phyloP scores from a whole-genome alignment of 73 alveolate genomes.

The Symbiodinium pilosum region DNA sequence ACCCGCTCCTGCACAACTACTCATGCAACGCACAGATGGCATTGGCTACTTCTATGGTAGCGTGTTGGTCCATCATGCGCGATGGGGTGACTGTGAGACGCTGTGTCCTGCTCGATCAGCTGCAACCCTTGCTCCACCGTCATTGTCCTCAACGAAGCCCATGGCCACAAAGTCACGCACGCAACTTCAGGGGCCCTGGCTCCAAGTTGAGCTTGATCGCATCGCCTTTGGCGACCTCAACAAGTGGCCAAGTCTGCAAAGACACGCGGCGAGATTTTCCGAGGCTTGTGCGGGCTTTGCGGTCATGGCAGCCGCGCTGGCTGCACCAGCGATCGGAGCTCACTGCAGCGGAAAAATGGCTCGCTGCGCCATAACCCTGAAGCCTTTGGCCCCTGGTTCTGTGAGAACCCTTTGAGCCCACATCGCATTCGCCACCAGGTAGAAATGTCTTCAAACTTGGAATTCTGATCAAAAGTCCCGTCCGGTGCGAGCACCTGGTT shows the following conservation, averaged over 20 bases:
- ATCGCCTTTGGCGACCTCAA: constrained; percentile 67
- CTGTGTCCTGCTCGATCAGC: not conserved
- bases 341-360: not conserved
- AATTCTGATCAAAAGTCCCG: too few relatives aligned
- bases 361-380: constrained; percentile 18
- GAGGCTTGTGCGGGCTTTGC: not conserved
- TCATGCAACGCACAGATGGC: too few relatives aligned
- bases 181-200: not conserved
- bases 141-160: constrained; percentile 17
- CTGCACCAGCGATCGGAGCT: not conserved
- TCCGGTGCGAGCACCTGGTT: too few relatives aligned
- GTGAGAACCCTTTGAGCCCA: not conserved
- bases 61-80: too few relatives aligned
- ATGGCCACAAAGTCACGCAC: not conserved
- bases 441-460: too few relatives aligned
- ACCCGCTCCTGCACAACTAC: constrained; percentile 49
- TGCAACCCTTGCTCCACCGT: constrained; percentile 90
- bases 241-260: not conserved
- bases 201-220: constrained; percentile 85
- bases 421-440: too few relatives aligned
- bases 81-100: too few relatives aligned
- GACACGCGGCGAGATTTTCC: not conserved
- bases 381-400: not conserved
- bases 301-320: not conserved
- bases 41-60: too few relatives aligned